phyloP scores from a whole-genome alignment of 495 filamentous ascomycete species.

The Penicillium manginii region DNA sequence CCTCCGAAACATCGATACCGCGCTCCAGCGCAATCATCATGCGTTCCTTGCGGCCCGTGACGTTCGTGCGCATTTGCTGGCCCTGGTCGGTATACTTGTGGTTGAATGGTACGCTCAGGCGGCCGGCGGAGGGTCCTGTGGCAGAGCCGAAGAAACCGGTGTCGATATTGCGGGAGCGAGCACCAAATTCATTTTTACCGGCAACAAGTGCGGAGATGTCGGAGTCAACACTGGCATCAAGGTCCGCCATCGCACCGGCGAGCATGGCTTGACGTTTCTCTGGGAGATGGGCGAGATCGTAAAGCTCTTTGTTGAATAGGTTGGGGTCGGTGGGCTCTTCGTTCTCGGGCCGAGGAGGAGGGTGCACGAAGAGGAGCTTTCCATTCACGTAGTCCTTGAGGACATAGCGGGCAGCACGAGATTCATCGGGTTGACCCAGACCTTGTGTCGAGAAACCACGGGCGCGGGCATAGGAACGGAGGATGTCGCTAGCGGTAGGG shows the following conservation, averaged over 20 bases:
- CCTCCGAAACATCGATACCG: conserved; percentile 80
- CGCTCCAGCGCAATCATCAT: conserved; percentile 84
- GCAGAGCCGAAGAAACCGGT: conserved; percentile 80
- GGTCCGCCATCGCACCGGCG: conserved; percentile 46
- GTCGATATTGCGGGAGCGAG: conserved; percentile 77
- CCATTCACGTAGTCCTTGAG: conserved; percentile 98
- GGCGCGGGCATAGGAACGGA: conserved; percentile 84
- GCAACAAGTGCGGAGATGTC: conserved; percentile 26
- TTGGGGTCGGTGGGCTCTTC: conserved; percentile 64
- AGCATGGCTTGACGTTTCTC: conserved; percentile 63
- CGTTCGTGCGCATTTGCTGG: conserved; percentile 61
- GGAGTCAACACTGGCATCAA: conserved; percentile 44
- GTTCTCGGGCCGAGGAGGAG: conserved; percentile 64
- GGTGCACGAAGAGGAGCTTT: conserved; percentile 89
- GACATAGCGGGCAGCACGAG: conserved; percentile 83
- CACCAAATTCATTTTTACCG: conserved; percentile 49
- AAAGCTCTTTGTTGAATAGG: conserved; percentile 88
- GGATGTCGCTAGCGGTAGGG: conserved; percentile 84
- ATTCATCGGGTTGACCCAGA: conserved; percentile 89
- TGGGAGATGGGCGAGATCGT: conserved; percentile 78
- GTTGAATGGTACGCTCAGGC: conserved; percentile 83
- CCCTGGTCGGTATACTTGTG: conserved; percentile 86
- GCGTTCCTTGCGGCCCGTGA: conserved; percentile 83
- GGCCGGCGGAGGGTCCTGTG: conserved; percentile 58
- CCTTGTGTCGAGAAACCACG: conserved; percentile 88